A percentile compares a stretch with the other conserved stretches of the same genome.
These are phyloP conservation scores for Lichtheimia ramosa DNA, from an alignment of 371 early-diverging fungal genomes.

Conservation along the genomic window DNA sequence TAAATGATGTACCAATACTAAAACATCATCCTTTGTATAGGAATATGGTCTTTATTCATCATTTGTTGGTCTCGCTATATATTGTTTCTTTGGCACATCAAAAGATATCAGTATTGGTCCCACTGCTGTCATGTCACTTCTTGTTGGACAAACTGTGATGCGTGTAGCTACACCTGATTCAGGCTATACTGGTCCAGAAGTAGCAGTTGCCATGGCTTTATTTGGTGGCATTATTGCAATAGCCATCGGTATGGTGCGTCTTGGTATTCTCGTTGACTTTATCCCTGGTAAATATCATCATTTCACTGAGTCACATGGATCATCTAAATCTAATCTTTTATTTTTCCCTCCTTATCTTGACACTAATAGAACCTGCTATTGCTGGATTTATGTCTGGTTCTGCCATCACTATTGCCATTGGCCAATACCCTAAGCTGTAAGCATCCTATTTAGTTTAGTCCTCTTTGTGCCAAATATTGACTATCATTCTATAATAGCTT, in stretches of 20 bases:
- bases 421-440: constrained; percentile 51
- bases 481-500: constrained; percentile 22
- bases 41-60: constrained; percentile 27
- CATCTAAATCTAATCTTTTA: not conserved
- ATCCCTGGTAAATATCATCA: constrained; percentile 55
- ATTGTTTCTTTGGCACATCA: constrained; percentile 81
- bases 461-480: not conserved
- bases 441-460: not conserved
- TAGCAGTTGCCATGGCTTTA: constrained; percentile 59
- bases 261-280: constrained; percentile 87
- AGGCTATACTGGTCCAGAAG: constrained; percentile 42
- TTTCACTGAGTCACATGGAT: not conserved
- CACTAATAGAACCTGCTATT: constrained; percentile 58
- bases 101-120: constrained; percentile 90
- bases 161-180: constrained; percentile 29
- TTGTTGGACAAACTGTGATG: constrained; percentile 71
- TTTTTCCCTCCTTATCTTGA: constrained; percentile 39
- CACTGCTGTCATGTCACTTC: constrained; percentile 80
- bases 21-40: not conserved
- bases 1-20: not conserved
- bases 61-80: constrained; percentile 77
- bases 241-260: constrained; percentile 70
- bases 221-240: constrained; percentile 65
- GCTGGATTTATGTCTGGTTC: constrained; percentile 74
- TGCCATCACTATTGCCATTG: constrained; percentile 73